A percentile compares a stretch with the other conserved stretches of the same genome.
These are phyloP conservation scores for Xylariales sp. DNA, from an alignment of 2,329 filamentous ascomycete species.

Conservation along the genomic window DNA sequence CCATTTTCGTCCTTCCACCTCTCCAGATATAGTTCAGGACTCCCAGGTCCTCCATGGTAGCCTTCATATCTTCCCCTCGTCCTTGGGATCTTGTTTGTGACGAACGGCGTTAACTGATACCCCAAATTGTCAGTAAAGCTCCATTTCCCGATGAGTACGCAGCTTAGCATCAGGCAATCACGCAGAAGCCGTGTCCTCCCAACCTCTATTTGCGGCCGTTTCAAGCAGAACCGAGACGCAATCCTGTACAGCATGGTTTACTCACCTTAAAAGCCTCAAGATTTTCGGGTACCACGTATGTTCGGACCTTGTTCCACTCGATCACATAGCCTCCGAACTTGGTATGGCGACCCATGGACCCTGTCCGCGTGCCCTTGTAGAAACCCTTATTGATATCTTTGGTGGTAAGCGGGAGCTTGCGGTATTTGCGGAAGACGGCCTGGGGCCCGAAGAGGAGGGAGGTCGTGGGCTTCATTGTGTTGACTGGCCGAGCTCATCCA, in stretches of 20 bases:
- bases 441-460: slow-evolving; percentile 19
- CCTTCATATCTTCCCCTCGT: slow-evolving; percentile 51
- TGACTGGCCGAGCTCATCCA: no score
- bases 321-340: slow-evolving; percentile 80
- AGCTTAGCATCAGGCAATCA: neutral
- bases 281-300: slow-evolving; percentile 73
- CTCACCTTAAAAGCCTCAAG: slow-evolving; percentile 69
- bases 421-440: slow-evolving; percentile 61
- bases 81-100: slow-evolving; percentile 55
- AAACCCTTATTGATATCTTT: slow-evolving; percentile 91
- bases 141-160: neutral
- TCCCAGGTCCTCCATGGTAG: slow-evolving; percentile 48
- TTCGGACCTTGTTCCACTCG: slow-evolving; percentile 84
- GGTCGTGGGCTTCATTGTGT: slow-evolving; percentile 62
- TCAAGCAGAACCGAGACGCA: no score
- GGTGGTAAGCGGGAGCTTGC: slow-evolving; percentile 78
- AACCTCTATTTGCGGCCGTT: slow-evolving; percentile 1
- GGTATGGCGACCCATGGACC: slow-evolving; percentile 81
- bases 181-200: slow-evolving; percentile 1
- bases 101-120: slow-evolving; percentile 76
- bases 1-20: slow-evolving; percentile 68
- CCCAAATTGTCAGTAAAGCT: slow-evolving; percentile 12
- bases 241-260: no score
- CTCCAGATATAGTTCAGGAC: slow-evolving; percentile 57
- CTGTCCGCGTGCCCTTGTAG: slow-evolving; percentile 94